Conservation (phyloP, 2,329 filamentous ascomycete species). For the Tolypocladium guangdongense region DNA sequence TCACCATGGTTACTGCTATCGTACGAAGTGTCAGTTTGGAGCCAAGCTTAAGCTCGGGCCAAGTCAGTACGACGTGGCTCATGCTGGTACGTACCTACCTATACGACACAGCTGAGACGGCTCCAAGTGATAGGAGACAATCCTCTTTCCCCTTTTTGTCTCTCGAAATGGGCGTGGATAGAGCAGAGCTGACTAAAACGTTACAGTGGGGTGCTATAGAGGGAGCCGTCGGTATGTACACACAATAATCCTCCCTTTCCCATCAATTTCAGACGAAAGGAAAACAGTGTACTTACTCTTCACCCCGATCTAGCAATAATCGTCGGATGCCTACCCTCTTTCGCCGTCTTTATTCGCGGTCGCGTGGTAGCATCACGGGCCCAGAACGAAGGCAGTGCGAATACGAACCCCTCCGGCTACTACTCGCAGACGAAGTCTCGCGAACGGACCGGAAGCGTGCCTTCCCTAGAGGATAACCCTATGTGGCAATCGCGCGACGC, state of each 20-base stretch:
- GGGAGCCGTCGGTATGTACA: slow-evolving; percentile 8
- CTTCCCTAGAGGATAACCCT: slow-evolving; percentile 1
- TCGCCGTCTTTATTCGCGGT: slow-evolving; percentile 9
- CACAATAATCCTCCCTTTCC: no score
- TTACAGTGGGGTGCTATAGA: slow-evolving; percentile 9
- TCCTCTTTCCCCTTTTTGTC: not conserved
- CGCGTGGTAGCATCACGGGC: slow-evolving; percentile 5
- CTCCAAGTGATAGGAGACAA: no score
- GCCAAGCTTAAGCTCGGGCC: slow-evolving; percentile 3
- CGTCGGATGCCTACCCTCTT: slow-evolving; percentile 9
- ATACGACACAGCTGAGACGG: not conserved
- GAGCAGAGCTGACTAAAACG: not conserved
- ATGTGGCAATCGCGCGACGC: slow-evolving; percentile 4
- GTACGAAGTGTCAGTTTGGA: slow-evolving; percentile 8
- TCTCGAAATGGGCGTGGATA: no score
- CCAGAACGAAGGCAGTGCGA: slow-evolving; percentile 2
- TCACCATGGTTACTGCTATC: slow-evolving; percentile 10
- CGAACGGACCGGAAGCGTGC: slow-evolving; percentile 2
- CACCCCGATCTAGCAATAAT: slow-evolving; percentile 5
- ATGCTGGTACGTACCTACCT: slow-evolving; percentile 6
- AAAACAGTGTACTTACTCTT: not conserved
- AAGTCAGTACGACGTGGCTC: slow-evolving; percentile 11
- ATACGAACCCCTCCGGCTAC: slow-evolving; percentile 1
- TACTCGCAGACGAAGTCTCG: slow-evolving; percentile 2
- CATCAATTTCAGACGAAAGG: not conserved